Evolutionary conservation across 2,329 filamentous ascomycete species (phyloP).

Genomic region (Allantophomopsis lycopodina): DNA sequence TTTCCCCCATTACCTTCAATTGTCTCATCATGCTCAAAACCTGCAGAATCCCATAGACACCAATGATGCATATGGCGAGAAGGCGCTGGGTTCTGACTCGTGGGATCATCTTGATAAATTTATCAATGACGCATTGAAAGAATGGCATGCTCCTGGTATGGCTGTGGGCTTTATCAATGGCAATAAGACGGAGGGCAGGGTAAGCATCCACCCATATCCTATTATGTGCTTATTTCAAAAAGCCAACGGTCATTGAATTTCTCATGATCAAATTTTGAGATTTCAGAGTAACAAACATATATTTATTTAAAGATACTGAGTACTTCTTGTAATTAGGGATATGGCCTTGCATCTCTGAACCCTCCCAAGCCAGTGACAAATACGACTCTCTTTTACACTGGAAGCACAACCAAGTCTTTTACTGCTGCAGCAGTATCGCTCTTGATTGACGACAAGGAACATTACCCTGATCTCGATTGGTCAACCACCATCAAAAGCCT

Average conservation of each 20-base stretch:
- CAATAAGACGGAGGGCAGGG: constrained; percentile 24
- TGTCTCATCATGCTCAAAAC: too few relatives aligned
- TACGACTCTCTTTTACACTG: constrained; percentile 38
- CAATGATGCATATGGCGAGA: too few relatives aligned
- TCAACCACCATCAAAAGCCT: constrained; percentile 30
- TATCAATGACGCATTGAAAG: constrained; percentile 18
- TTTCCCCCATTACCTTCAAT: too few relatives aligned
- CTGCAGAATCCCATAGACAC: too few relatives aligned
- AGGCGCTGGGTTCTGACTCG: background rate
- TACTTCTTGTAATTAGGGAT: constrained; percentile 18
- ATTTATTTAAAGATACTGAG: too few relatives aligned
- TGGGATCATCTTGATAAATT: constrained; percentile 4
- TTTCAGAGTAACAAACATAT: too few relatives aligned
- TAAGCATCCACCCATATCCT: constrained; percentile 14
- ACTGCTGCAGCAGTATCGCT: constrained; percentile 34
- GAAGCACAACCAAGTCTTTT: constrained; percentile 41
- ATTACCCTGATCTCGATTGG: constrained; percentile 27
- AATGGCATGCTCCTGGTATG: constrained; percentile 33
- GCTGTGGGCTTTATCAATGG: constrained; percentile 32
- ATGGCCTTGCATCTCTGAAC: constrained; percentile 20
- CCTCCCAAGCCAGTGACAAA: constrained; percentile 24
- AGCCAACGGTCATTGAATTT: background rate
- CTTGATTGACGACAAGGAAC: constrained; percentile 29
- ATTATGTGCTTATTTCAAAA: background rate
- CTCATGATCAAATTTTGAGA: background rate